Percentiles rank a stretch among this genome's conserved stretches.
Evolutionary conservation across 257 asterid species (phyloP).

Genomic region (Perilla frutescens): DNA sequence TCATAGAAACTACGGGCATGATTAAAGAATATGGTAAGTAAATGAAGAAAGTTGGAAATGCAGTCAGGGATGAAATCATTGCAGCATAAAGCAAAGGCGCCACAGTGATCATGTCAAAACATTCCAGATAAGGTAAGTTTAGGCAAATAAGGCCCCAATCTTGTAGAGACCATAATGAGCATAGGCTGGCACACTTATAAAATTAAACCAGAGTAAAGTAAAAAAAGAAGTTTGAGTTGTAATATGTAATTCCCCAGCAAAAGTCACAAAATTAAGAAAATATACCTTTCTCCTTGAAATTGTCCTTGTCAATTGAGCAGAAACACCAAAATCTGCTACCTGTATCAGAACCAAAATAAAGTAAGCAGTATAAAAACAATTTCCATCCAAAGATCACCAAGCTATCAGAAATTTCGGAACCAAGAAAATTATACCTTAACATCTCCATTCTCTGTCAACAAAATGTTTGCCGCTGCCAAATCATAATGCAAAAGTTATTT

Average conservation of each 20-base stretch:
- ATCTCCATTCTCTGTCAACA: constrained; percentile 95
- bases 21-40: constrained; percentile 13
- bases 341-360: constrained; percentile 39
- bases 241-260: constrained; percentile 23
- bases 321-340: constrained; percentile 99
- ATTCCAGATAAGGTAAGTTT: constrained; percentile 9
- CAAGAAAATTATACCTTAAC: constrained; percentile 70
- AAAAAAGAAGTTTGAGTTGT: not conserved
- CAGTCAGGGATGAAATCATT: constrained; percentile 8
- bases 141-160: constrained; percentile 12
- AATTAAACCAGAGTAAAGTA: not conserved
- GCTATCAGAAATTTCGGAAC: constrained; percentile 19
- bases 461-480: constrained; percentile 96
- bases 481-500: constrained; percentile 23
- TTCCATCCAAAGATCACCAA: constrained; percentile 17
- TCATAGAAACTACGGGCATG: constrained; percentile 10
- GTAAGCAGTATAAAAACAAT: constrained; percentile 18
- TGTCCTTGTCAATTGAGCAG: constrained; percentile 96
- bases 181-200: constrained; percentile 3
- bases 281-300: constrained; percentile 96
- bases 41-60: constrained; percentile 12
- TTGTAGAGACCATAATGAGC: constrained; percentile 22
- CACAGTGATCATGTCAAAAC: not conserved
- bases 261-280: constrained; percentile 13
- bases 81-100: constrained; percentile 16